Conservation (phyloP, 2,329 filamentous ascomycete species). For the Malbranchea cinnamomea region DNA sequence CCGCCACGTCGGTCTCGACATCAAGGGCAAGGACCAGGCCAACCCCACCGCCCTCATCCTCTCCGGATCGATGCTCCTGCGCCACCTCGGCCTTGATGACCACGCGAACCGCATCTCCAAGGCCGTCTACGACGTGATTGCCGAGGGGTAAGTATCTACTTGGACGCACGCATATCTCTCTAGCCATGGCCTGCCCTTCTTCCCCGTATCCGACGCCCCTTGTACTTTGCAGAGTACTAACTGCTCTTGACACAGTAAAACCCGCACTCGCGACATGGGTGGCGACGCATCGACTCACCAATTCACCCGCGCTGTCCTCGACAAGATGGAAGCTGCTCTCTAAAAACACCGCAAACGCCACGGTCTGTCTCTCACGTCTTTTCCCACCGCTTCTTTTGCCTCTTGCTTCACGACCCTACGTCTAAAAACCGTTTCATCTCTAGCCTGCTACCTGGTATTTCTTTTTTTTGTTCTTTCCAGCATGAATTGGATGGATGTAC, state of each 20-base stretch:
- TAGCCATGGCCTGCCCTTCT: neutral
- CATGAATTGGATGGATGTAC: too few relatives aligned
- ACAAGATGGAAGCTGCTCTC: slow-evolving; percentile 72
- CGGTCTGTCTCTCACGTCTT: neutral
- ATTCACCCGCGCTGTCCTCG: slow-evolving; percentile 85
- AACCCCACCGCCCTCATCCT: slow-evolving; percentile 95
- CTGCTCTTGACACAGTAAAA: slow-evolving; percentile 42
- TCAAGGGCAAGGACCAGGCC: slow-evolving; percentile 98
- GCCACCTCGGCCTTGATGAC: slow-evolving; percentile 92
- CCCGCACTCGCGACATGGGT: slow-evolving; percentile 91
- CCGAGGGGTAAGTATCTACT: slow-evolving; percentile 60
- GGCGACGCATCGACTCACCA: slow-evolving; percentile 79
- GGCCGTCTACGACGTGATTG: slow-evolving; percentile 61
- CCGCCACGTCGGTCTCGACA: slow-evolving; percentile 97
- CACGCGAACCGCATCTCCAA: slow-evolving; percentile 97
- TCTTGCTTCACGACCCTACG: too few relatives aligned
- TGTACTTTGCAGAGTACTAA: slow-evolving; percentile 24
- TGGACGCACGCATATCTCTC: too few relatives aligned
- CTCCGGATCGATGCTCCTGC: slow-evolving; percentile 90
- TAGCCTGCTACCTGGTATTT: too few relatives aligned
- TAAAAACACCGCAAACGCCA: slow-evolving; percentile 29
- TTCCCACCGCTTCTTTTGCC: too few relatives aligned
- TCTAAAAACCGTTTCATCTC: too few relatives aligned
- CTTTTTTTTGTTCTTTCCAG: too few relatives aligned
- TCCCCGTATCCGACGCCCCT: neutral